These are phyloP conservation scores for Tetrapyrgos nigripes DNA, from an alignment of 1,284 basidiomycete genomes.

Conservation along the genomic window DNA sequence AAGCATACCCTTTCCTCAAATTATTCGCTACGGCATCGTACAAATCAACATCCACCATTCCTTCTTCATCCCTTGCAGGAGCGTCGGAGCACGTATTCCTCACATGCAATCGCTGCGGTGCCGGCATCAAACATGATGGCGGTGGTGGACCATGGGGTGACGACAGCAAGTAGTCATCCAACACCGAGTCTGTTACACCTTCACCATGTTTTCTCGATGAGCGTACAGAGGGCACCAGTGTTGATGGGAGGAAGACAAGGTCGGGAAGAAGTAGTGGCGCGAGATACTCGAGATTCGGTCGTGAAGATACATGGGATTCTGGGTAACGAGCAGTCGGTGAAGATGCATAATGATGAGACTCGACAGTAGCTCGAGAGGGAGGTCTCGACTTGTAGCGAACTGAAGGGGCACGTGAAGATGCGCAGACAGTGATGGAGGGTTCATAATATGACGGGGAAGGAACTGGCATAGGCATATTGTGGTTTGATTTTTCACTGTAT, in stretches of 20 bases:
- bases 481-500: no score
- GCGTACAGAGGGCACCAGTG: conserved; percentile 2
- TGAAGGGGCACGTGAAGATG: neutral
- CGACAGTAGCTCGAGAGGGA: no score
- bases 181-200: conserved; percentile 13
- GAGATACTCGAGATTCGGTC: no score
- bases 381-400: conserved; percentile 6
- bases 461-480: neutral
- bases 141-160: conserved; percentile 3
- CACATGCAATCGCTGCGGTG: conserved; percentile 18
- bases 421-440: neutral
- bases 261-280: neutral
- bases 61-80: neutral
- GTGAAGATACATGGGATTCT: no score
- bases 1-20: conserved; percentile 7
- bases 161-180: conserved; percentile 17
- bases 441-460: conserved; percentile 7
- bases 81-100: conserved; percentile 8
- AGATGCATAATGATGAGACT: no score
- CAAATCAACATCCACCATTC: conserved; percentile 15
- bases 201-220: neutral
- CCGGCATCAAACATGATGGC: conserved; percentile 17
- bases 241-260: conserved; percentile 2
- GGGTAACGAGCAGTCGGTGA: no score
- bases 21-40: conserved; percentile 20